Base-by-base conservation (phyloP, 352 stramenopile species). In the Phytophthora niederhauseri region DNA sequence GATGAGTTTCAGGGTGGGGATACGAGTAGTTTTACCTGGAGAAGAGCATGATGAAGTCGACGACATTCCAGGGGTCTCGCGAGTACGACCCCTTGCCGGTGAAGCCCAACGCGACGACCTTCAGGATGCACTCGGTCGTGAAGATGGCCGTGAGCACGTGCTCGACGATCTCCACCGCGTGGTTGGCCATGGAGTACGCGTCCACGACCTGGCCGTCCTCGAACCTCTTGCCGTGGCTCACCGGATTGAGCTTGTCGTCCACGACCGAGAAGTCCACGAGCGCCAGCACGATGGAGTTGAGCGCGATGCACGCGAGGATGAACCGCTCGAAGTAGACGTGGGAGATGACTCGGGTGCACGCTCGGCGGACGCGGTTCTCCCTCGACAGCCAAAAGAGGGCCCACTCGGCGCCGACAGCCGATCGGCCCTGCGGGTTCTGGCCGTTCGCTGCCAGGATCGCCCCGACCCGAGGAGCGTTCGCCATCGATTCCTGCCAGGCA, bases 11-110 rank as follows among this genome's bases (percentile, higher is more conserved):
- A 26, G 43, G 24, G 24, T 26, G 24, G 6, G 14, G 6, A 22
- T 14, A 22, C 6, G 6, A 22, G 43, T 12, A 15, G 43, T 14
- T 6, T 3, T 68, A 97, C 79, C 83, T 92, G 7, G 87, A 82
- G 9, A 93, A 46, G 56, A 98, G 91, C 53, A 98, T 87, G 31
- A 96, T 63, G 58, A 98, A 98, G 67, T 98, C 93, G 9, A 98
- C 71, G 15, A 91, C 64, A 57, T 98, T 98, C 92, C 91, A 98
- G 1, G 77, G 67, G 61, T 98, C 88, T 3, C 76, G 67, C 0
- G 96, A 66, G 62, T 97, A 98, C 26, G 76, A 80, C 3, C 88
- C 80, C 17, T 84, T 64, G 2, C 72, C 65, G 4, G 82, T 34
- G n/a, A 93, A 91, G 0, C 92, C 92, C 66, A 97, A 78, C 1